Evolutionary conservation across 169 alveolate species (phyloP).

Genomic region (Plasmodium fragile): DNA sequence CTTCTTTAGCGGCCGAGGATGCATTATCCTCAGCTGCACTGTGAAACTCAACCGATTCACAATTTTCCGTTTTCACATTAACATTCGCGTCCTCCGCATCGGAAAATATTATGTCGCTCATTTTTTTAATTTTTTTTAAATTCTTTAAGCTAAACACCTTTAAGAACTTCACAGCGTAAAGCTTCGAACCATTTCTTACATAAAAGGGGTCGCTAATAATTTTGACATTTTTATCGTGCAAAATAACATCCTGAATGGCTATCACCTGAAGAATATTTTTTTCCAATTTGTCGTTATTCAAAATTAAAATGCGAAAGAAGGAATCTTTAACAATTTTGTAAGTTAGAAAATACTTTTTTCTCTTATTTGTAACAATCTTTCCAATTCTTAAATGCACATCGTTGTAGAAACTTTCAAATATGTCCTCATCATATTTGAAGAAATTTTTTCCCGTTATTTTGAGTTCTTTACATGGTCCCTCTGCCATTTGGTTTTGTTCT

Average conservation of each 20-base stretch:
- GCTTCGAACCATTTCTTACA: conserved; percentile 35
- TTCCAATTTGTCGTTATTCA: conserved; percentile 53
- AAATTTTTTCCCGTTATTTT: conserved; percentile 17
- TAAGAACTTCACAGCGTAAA: conserved; percentile 64
- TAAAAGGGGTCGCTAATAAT: conserved; percentile 56
- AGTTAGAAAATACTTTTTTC: conserved; percentile 53
- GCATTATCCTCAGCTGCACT: not conserved
- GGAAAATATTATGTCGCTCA: conserved; percentile 39
- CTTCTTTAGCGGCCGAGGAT: not conserved
- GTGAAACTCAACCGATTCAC: not conserved
- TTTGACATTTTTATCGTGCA: conserved; percentile 63
- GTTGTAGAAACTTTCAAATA: conserved; percentile 32
- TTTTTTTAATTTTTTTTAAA: conserved; percentile 36
- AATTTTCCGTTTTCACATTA: conserved; percentile 1
- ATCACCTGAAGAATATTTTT: conserved; percentile 47
- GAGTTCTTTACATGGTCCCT: conserved; percentile 23
- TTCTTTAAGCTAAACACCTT: conserved; percentile 52
- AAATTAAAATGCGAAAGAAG: conserved; percentile 62
- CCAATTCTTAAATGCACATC: conserved; percentile 56
- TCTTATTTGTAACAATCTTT: conserved; percentile 60
- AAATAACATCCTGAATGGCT: conserved; percentile 64
- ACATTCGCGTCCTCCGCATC: not conserved
- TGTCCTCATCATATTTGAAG: conserved; percentile 32
- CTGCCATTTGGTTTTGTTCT: conserved; percentile 12
- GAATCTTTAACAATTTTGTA: conserved; percentile 62